A percentile compares a stretch with the other conserved stretches of the same genome.
Conservation (phyloP, 2,329 filamentous ascomycete genomes). For the Colletotrichum navitas region DNA sequence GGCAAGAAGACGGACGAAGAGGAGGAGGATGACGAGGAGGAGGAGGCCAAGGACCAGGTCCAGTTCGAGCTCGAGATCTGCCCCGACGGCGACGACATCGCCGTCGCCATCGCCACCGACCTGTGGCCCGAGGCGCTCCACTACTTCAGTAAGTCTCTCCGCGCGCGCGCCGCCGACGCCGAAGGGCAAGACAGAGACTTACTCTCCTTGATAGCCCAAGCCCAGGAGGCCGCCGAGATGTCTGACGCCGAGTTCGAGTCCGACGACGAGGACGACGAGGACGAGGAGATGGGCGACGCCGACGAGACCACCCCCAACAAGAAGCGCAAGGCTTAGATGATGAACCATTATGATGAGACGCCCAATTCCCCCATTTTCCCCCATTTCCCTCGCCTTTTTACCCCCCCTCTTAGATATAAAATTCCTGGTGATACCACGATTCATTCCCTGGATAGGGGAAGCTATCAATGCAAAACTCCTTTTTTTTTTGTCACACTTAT, state of each 20-base stretch:
- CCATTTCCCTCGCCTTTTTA: background rate
- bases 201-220: conserved; percentile 65
- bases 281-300: conserved; percentile 60
- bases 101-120: conserved; percentile 85
- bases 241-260: conserved; percentile 79
- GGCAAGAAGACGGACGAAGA: conserved; percentile 61
- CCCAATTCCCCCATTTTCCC: conserved; percentile 8
- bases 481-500: conserved; percentile 23
- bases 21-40: conserved; percentile 68
- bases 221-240: conserved; percentile 76
- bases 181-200: conserved; percentile 31
- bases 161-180: conserved; percentile 2
- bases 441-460: conserved; percentile 11
- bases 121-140: conserved; percentile 89
- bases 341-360: conserved; percentile 16
- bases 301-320: conserved; percentile 57
- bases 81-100: conserved; percentile 87
- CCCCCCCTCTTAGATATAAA: conserved; percentile 9
- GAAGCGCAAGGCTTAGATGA: conserved; percentile 47
- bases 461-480: conserved; percentile 16
- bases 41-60: conserved; percentile 72
- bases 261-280: conserved; percentile 68
- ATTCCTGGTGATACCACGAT: conserved; percentile 38
- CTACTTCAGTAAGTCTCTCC: conserved; percentile 81
- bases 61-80: conserved; percentile 85